Percentiles rank a stretch among this genome's conserved stretches.
Evolutionary conservation across 331 rosid genomes (phyloP).

Genomic region (Quercus tomentella): DNA sequence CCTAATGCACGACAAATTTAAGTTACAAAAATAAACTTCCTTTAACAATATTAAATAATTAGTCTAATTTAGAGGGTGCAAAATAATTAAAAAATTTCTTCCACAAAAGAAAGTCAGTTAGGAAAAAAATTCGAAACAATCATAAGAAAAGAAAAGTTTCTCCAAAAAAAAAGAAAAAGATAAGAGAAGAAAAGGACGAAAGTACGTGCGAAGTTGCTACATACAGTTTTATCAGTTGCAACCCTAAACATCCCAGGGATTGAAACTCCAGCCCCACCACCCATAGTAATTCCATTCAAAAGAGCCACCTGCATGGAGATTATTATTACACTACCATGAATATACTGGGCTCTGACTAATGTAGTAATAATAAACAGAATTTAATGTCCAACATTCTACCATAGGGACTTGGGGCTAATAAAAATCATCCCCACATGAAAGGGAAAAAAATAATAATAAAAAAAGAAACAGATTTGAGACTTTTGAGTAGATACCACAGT

Average conservation of each 20-base stretch:
- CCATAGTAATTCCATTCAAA: no score
- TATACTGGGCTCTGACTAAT: no score
- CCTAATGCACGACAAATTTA: no score
- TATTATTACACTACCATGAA: no score
- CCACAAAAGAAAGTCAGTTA: not conserved
- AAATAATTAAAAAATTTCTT: not conserved
- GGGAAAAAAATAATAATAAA: not conserved
- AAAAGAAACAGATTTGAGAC: not conserved
- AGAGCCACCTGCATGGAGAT: no score
- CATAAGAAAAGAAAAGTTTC: not conserved
- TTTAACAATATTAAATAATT: not conserved
- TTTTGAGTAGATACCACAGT: not conserved
- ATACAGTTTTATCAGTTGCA: no score
- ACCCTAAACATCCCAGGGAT: constrained; percentile 24
- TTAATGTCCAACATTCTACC: no score
- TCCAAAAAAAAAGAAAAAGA: no score
- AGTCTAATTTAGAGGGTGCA: not conserved
- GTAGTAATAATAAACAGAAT: no score
- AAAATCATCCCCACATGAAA: not conserved
- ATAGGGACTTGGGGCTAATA: not conserved
- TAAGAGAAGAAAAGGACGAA: not conserved
- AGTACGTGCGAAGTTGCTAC: no score
- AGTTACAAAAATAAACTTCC: no score
- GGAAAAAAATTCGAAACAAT: not conserved
- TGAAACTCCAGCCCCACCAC: no score